Base-by-base conservation (phyloP, 768 basidiomycete species). In the Agrocybe chaxingu region DNA sequence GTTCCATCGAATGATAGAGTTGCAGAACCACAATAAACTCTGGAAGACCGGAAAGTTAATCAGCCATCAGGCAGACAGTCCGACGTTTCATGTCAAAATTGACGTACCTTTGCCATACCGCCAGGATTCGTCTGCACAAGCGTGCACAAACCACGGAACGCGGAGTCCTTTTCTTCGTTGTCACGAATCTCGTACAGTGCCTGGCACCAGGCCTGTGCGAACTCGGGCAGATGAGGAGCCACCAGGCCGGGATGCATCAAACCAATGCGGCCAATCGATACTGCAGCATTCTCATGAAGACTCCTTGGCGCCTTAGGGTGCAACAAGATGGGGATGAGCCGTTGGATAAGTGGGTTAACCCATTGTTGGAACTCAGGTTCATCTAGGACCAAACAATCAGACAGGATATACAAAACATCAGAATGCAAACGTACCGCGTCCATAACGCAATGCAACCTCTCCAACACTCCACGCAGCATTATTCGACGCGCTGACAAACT, bases 391-490 rank as follows among this genome's bases (percentile, higher is more conserved):
- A 40, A 52, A 33, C 16, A 48, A 30, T 35, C 40, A 24, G 3
- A 34, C 18, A 12, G 8, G 4, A 29, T 1, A 24, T 18, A 34
- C 7, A 47, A 49, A 41, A 11, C 7, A 3, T 10, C 7, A 45
- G 42, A 30, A 3, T 58, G 47, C 47, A 47, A 10, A 64, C 79
- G 50, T 63, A 89, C 90, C 87, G 57, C 82, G 76, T 46, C 92
- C 90, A 64, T 91, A 94, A 42, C 93, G 90, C 54, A 99, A 71
- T 7, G 97, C 92, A 31, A 99, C 92, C 69, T 99, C 97, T 39
- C 97, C 97, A 29, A 97, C 94, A n/a, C 93, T 94, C 97, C 97
- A 99, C 1, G 96, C 96, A 8, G 97, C 97, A 64, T 99, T 99
- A 70, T 99, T 99, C 66, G 92, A 95, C 4, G 96, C 97, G 57